phyloP scores from a whole-genome alignment of 2,329 filamentous ascomycete species.

The Clarireedia hainanense region DNA sequence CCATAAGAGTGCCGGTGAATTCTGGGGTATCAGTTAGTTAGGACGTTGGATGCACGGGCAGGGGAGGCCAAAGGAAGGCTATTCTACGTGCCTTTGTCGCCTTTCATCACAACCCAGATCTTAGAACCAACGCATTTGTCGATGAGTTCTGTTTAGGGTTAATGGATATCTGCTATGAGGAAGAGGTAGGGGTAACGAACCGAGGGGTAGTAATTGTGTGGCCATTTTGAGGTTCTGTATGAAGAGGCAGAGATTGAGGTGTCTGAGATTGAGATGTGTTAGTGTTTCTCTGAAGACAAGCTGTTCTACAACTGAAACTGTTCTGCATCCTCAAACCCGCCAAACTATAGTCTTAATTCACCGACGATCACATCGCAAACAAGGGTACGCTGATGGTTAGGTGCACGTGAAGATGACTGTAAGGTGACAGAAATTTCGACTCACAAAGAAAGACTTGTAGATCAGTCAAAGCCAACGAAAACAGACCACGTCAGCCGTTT shows the following conservation, averaged over 20 bases:
- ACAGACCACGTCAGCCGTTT: neutral
- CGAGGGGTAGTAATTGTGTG: constrained; percentile 27
- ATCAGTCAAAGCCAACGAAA: neutral
- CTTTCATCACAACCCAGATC: constrained; percentile 99
- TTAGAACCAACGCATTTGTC: constrained; percentile 97
- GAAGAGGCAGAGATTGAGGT: neutral
- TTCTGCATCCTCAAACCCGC: too few species aligned
- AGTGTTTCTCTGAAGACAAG: neutral
- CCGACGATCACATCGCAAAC: neutral
- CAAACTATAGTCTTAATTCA: too few species aligned
- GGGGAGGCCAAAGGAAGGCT: neutral
- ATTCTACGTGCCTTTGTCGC: constrained; percentile 71
- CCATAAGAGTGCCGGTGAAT: constrained; percentile 87
- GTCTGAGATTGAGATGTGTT: neutral
- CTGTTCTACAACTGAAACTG: too few species aligned
- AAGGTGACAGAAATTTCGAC: neutral
- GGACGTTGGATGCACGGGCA: neutral
- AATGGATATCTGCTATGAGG: constrained; percentile 20
- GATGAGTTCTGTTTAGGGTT: constrained; percentile 66
- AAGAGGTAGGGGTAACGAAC: constrained; percentile 12
- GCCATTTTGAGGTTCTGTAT: constrained; percentile 20
- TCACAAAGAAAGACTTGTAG: neutral
- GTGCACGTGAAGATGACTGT: constrained; percentile 2
- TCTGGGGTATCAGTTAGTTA: constrained; percentile 45
- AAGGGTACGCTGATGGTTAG: neutral